These are phyloP conservation scores for Aspergillus ochraceoroseus DNA, from an alignment of 2,329 filamentous ascomycete genomes.

Conservation along the genomic window DNA sequence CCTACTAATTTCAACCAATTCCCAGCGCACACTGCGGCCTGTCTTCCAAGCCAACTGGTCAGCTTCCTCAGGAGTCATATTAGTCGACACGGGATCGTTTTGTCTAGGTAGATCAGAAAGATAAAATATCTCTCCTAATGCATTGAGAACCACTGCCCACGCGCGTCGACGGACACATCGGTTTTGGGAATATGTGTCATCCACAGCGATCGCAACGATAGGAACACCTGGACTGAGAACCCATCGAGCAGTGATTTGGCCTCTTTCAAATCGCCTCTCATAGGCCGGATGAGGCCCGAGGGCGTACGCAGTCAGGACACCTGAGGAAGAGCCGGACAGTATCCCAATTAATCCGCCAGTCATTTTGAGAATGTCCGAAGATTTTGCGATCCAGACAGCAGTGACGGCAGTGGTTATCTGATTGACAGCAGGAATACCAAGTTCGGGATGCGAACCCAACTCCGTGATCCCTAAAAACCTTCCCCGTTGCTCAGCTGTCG, in stretches of 20 bases:
- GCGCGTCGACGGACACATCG: conserved; percentile 66
- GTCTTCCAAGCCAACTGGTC: conserved; percentile 72
- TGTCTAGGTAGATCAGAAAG: conserved; percentile 64
- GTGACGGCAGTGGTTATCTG: conserved; percentile 66
- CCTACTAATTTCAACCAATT: conserved; percentile 70
- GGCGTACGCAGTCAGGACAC: conserved; percentile 76
- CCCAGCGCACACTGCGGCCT: conserved; percentile 75
- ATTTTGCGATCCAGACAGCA: conserved; percentile 87
- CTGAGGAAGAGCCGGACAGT: conserved; percentile 74
- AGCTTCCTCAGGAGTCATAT: conserved; percentile 47
- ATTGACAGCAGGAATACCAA: conserved; percentile 72
- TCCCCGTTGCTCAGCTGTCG: conserved; percentile 67
- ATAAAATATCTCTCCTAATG: conserved; percentile 86
- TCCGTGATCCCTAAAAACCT: conserved; percentile 64
- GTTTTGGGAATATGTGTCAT: conserved; percentile 71
- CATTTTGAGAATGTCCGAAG: conserved; percentile 61
- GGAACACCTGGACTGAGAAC: conserved; percentile 87
- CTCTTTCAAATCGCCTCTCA: conserved; percentile 60
- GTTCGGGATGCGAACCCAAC: conserved; percentile 57
- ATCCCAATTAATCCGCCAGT: conserved; percentile 78
- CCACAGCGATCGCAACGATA: conserved; percentile 75
- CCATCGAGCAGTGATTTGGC: conserved; percentile 84
- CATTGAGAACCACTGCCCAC: conserved; percentile 92
- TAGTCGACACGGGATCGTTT: conserved; percentile 47
- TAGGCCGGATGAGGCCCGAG: conserved; percentile 60